phyloP scores from a whole-genome alignment of 1,284 basidiomycete species.

The Tylopilus sp. region DNA sequence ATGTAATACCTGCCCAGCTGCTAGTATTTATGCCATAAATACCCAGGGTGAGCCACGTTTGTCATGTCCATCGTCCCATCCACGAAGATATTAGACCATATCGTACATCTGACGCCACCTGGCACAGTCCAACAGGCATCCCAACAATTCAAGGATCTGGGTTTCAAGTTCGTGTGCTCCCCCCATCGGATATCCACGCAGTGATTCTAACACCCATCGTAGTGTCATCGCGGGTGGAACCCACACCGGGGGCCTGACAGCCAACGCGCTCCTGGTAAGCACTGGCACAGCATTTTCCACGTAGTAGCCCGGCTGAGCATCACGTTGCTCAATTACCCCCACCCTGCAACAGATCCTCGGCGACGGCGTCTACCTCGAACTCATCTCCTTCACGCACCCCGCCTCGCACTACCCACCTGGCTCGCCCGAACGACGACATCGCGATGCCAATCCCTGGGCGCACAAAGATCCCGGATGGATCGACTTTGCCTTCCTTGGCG shows the following conservation, averaged over 20 bases:
- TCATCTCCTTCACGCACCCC: constrained; percentile 58
- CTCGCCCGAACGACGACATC: constrained; percentile 40
- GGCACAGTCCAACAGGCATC: constrained; percentile 50
- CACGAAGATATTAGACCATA: constrained; percentile 58
- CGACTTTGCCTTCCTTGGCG: constrained; percentile 58
- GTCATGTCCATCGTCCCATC: constrained; percentile 22
- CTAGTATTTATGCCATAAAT: background rate
- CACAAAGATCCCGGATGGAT: constrained; percentile 55
- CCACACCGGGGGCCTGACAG: constrained; percentile 58
- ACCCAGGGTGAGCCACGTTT: background rate
- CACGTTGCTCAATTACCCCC: background rate
- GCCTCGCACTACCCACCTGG: constrained; percentile 46
- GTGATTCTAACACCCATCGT: background rate
- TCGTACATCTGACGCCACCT: constrained; percentile 63
- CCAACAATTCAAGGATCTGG: constrained; percentile 51
- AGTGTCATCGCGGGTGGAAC: constrained; percentile 62
- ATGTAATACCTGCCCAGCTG: background rate
- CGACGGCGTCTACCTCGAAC: constrained; percentile 63
- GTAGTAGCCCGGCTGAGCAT: no score
- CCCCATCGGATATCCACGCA: background rate
- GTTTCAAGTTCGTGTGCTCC: constrained; percentile 51
- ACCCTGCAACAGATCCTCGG: constrained; percentile 44
- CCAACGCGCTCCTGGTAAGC: constrained; percentile 58
- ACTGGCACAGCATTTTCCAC: background rate
- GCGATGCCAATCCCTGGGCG: constrained; percentile 51